Base-by-base conservation (phyloP, 768 basidiomycete species). In the Brasilioporus rufonigricans region DNA sequence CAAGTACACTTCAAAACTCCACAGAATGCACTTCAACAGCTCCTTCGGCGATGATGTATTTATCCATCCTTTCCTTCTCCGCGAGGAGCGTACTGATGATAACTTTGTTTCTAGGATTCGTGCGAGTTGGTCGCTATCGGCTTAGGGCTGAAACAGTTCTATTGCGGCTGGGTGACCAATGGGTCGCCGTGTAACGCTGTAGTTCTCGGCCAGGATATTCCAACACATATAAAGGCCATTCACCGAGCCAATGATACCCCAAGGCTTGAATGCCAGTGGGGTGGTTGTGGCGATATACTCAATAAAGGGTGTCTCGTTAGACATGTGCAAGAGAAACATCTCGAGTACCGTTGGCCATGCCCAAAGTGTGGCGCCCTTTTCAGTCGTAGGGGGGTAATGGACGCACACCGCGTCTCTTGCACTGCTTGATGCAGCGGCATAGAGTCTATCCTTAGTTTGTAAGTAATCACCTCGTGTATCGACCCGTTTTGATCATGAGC, bases 241-340 rank as follows among this genome's bases (percentile, higher is more conserved):
- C 67, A 68, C 13, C 5, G 47, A 6, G 41, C n/a, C 4, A 48
- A 44, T n/a, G 54, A 44, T 7, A 12, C 32, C 2, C 35, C 47
- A 14, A 58, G 45, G 46, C 32, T 50, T 13, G 2, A 8, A 8
- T 68, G 67, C 33, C 31, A 1, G 16, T 68, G 67, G 67, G 19
- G 19, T 24, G 6, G n/a, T 6, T 68, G 67, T 11, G 50, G 50
- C 3, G 67, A 66, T 0, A 19, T 2, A 7, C 46, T 68, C 4
- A 61, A 10, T 7, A 63, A 12, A 10, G 60, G 53, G 0, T 57
- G 55, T 6, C 39, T 69, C 19, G 49, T 57, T 5, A 40, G 70
- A 1, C 68, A 69, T 23, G 50, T 71, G 3, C 53, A 65, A 36
- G 67, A 67, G 14, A 58, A 1, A 7, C 70, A 69, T 38, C 59